Conservation (phyloP, 768 basidiomycete species). For the Russula sp. region DNA sequence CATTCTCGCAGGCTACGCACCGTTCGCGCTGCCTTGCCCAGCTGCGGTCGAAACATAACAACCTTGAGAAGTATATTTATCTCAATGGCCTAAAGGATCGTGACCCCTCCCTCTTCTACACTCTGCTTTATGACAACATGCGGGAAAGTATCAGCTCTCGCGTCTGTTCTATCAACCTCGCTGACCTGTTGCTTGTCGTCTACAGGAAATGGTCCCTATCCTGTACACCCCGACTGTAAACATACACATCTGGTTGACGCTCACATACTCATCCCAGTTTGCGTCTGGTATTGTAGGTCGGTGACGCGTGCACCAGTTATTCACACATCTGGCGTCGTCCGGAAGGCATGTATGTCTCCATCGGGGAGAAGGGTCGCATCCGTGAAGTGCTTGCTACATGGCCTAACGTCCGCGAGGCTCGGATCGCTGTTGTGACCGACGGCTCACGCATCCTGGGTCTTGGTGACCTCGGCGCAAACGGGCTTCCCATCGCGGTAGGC, state of each 20-base stretch:
- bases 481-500: slow-evolving; percentile 84
- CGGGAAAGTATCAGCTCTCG: slow-evolving; percentile 36
- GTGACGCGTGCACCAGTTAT: slow-evolving; percentile 24
- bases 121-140: slow-evolving; percentile 67
- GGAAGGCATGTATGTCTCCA: slow-evolving; percentile 52
- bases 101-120: slow-evolving; percentile 74
- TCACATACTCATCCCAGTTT: slow-evolving; percentile 56
- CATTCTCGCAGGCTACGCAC: slow-evolving; percentile 40
- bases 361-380: slow-evolving; percentile 81
- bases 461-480: slow-evolving; percentile 77
- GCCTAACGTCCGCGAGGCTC: slow-evolving; percentile 65
- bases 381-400: slow-evolving; percentile 64
- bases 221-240: slow-evolving; percentile 93
- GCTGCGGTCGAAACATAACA: slow-evolving; percentile 64
- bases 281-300: slow-evolving; percentile 36
- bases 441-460: slow-evolving; percentile 88
- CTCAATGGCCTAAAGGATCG: slow-evolving; percentile 68
- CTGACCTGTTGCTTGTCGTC: neutral
- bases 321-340: slow-evolving; percentile 25
- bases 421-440: slow-evolving; percentile 90
- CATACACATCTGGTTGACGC: slow-evolving; percentile 78
- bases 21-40: slow-evolving; percentile 55
- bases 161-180: neutral
- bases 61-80: slow-evolving; percentile 82
- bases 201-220: slow-evolving; percentile 58